Evolutionary conservation across 768 basidiomycete genomes (phyloP).

Genomic region (Boletus rex-veris): DNA sequence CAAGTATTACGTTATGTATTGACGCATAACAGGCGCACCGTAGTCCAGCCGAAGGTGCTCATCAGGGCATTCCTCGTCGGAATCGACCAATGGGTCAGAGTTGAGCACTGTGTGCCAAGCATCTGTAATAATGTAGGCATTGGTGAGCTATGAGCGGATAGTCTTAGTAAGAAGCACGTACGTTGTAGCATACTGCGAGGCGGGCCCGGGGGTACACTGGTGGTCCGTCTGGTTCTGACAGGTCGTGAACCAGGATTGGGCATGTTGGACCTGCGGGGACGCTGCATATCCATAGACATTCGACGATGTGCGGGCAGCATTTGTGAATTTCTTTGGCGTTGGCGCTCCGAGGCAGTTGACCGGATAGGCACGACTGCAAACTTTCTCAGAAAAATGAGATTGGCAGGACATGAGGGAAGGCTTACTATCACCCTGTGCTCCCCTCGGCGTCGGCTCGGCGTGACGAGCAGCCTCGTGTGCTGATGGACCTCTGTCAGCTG

Average conservation of each 20-base stretch:
- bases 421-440: slow-evolving; percentile 12
- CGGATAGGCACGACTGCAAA: slow-evolving; percentile 20
- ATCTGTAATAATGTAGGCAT: slow-evolving; percentile 40
- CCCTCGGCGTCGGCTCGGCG: slow-evolving; percentile 15
- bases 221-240: slow-evolving; percentile 22
- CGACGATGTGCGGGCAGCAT: slow-evolving; percentile 23
- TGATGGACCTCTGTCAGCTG: slow-evolving; percentile 10
- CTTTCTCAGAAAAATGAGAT: slow-evolving; percentile 7
- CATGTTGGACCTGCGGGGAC: slow-evolving; percentile 20
- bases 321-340: slow-evolving; percentile 23
- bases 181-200: slow-evolving; percentile 64
- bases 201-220: slow-evolving; percentile 27
- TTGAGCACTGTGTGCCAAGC: slow-evolving; percentile 67
- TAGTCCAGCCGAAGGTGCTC: slow-evolving; percentile 66
- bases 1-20: neutral
- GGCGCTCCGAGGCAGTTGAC: slow-evolving; percentile 22
- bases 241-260: slow-evolving; percentile 22
- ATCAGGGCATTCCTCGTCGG: slow-evolving; percentile 67
- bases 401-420: neutral
- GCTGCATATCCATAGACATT: slow-evolving; percentile 25
- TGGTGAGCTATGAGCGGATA: slow-evolving; percentile 2
- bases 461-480: slow-evolving; percentile 14
- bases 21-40: slow-evolving; percentile 35
- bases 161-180: slow-evolving; percentile 33
- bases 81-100: slow-evolving; percentile 71